Base-by-base conservation (phyloP, 352 stramenopile species). In the Salisapilia sapeloensis region DNA sequence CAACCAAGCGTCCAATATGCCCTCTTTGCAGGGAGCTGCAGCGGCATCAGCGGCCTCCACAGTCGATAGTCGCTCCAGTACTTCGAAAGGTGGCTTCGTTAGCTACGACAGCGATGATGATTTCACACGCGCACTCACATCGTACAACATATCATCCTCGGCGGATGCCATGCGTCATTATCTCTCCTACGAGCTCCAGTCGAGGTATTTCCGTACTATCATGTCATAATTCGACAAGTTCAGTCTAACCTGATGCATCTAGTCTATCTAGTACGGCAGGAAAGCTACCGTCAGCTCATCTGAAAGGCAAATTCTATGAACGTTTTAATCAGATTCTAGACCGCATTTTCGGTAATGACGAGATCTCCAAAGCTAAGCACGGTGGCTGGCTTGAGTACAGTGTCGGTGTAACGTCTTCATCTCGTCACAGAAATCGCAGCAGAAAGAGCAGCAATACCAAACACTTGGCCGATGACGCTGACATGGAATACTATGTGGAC, bases 361-460 rank as follows among this genome's bases (percentile, higher is more conserved):
- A 72, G 0, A 41, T 66, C 9, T 87, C 72, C 39, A 83, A 66
- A 55, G 63, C 78, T 40, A 82, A 84, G 44, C 71, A 58, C 41
- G 72, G 72, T 19, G 72, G 72, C 17, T 87, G 65, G 72, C 44
- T 87, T n/a, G 72, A 87, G 51, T 82, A 85, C 46, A 83, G 69
- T 40, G 47, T 60, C 6, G 70, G 70, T 0, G 9, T 74, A 28
- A 28, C 9, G 24, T n/a, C n/a, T 9, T 28, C 9, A 28, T 28
- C n/a, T n/a, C n/a, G n/a, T n/a, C n/a, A n/a, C n/a, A 10, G 24
- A 28, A 28, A 28, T 13, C 10, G 24, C 24, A 28, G 24, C 13
- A 13, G 13, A 10, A 12, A 28, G 10, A 13, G 10, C 24, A 28
- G 24, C 24, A 28, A 28, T 12, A n/a, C n/a, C n/a, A n/a, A n/a